Percentiles rank a stretch among this genome's conserved stretches.
Conservation (phyloP, 2,329 filamentous ascomycete genomes). For the Trichoderma brevicompactum region DNA sequence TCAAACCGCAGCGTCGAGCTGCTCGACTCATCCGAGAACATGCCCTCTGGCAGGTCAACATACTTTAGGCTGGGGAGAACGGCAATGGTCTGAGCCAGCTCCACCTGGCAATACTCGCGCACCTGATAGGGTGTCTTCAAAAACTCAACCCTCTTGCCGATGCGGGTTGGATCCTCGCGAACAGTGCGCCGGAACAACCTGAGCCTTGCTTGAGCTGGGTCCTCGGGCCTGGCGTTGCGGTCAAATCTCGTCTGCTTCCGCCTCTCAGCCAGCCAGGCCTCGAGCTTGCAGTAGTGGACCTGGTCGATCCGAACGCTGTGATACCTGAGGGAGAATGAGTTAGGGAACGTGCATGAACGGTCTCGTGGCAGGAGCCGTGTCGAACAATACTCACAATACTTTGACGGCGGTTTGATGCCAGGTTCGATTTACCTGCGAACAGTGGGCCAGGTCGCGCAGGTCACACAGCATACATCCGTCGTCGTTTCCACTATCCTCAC, state of each 20-base stretch:
- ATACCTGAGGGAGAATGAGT: slow-evolving; percentile 61
- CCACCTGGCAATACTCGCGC: slow-evolving; percentile 80
- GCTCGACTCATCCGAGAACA: slow-evolving; percentile 78
- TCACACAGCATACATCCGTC: slow-evolving; percentile 93
- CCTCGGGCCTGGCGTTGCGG: slow-evolving; percentile 78
- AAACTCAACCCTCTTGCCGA: slow-evolving; percentile 73
- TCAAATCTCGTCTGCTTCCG: slow-evolving; percentile 76
- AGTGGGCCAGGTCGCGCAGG: slow-evolving; percentile 83
- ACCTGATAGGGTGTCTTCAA: slow-evolving; percentile 96
- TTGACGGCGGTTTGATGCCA: slow-evolving; percentile 65
- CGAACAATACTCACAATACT: slow-evolving; percentile 61
- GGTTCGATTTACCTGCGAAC: slow-evolving; percentile 71
- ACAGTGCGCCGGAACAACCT: slow-evolving; percentile 81
- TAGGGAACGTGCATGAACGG: neutral
- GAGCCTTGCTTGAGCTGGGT: slow-evolving; percentile 76
- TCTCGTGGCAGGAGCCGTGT: neutral
- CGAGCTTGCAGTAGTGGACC: slow-evolving; percentile 91
- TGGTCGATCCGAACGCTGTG: slow-evolving; percentile 89
- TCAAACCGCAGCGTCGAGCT: slow-evolving; percentile 80
- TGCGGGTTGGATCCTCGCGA: slow-evolving; percentile 70
- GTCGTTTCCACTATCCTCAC: slow-evolving; percentile 77
- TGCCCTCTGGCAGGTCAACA: slow-evolving; percentile 86
- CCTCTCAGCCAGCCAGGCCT: slow-evolving; percentile 77
- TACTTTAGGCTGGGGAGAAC: slow-evolving; percentile 84
- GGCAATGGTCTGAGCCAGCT: slow-evolving; percentile 83